Conservation (phyloP, 345 rosid species). For the Camelina laxa region DNA sequence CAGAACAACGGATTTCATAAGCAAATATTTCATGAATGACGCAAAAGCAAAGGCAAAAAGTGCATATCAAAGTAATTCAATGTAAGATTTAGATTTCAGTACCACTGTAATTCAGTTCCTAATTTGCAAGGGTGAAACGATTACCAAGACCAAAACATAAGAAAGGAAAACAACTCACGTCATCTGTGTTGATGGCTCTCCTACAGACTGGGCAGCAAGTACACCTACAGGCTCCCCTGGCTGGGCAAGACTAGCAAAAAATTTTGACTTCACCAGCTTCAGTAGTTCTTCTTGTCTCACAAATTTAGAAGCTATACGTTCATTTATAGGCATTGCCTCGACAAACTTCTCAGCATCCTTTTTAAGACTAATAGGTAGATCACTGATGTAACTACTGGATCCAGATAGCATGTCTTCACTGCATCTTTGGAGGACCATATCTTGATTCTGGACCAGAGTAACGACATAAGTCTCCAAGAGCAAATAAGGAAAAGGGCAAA, state of each 20-base stretch:
- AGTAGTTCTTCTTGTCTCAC: slow-evolving; percentile 57
- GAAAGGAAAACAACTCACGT: slow-evolving; percentile 64
- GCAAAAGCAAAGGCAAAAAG: slow-evolving; percentile 10
- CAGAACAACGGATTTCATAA: slow-evolving; percentile 6
- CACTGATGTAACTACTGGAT: slow-evolving; percentile 57
- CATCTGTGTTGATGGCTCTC: slow-evolving; percentile 99
- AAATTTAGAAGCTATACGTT: slow-evolving; percentile 45
- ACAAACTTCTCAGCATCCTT: slow-evolving; percentile 66
- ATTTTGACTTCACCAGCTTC: slow-evolving; percentile 71
- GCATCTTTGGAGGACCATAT: slow-evolving; percentile 56
- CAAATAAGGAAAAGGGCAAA: slow-evolving; percentile 33
- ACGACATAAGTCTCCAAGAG: slow-evolving; percentile 22
- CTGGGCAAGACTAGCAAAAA: slow-evolving; percentile 86
- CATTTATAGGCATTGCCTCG: slow-evolving; percentile 49
- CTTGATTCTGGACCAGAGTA: slow-evolving; percentile 67
- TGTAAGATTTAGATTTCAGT: neutral
- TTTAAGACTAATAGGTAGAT: slow-evolving; percentile 67
- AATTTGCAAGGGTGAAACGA: slow-evolving; percentile 6
- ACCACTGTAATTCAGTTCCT: slow-evolving; percentile 12
- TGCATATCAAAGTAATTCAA: neutral
- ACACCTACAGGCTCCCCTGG: slow-evolving; percentile 99
- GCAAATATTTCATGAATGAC: slow-evolving; percentile 6
- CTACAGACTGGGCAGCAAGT: slow-evolving; percentile 98
- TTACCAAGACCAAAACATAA: slow-evolving; percentile 23
- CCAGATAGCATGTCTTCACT: slow-evolving; percentile 47